Percentiles rank a stretch among this genome's conserved stretches.
Conservation (phyloP, 805 yeast genomes). For the Barnettozyma populi region DNA sequence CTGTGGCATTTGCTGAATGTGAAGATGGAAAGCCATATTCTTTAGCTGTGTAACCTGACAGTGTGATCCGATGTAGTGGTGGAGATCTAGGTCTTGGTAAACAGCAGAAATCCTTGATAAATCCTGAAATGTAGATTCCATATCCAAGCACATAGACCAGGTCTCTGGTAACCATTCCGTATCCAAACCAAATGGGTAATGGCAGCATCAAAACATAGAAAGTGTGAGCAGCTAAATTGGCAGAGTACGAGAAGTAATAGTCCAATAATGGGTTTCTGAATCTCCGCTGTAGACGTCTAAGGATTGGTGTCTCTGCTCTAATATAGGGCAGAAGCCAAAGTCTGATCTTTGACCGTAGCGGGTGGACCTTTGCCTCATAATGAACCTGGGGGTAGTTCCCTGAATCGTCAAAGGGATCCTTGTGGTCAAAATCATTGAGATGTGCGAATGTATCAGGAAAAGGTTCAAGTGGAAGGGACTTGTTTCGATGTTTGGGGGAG, state of each 20-base stretch:
- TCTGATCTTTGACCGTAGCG: conserved; percentile 51
- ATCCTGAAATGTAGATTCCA: conserved; percentile 64
- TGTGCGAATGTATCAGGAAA: conserved; percentile 23
- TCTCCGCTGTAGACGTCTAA: conserved; percentile 51
- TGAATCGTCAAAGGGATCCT: conserved; percentile 46
- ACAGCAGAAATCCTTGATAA: conserved; percentile 77
- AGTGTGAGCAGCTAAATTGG: conserved; percentile 88
- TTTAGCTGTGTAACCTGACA: conserved; percentile 84
- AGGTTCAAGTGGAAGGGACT: conserved; percentile 3
- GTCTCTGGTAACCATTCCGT: conserved; percentile 51
- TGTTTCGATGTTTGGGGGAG: neutral
- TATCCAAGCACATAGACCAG: conserved; percentile 59
- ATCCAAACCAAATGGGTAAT: conserved; percentile 77
- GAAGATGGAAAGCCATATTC: conserved; percentile 96
- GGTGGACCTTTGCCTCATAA: conserved; percentile 54
- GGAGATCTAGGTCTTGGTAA: conserved; percentile 92
- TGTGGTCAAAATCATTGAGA: conserved; percentile 22
- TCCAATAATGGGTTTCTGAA: conserved; percentile 52
- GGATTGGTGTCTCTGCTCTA: conserved; percentile 55
- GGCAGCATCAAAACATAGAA: conserved; percentile 90
- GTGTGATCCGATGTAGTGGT: conserved; percentile 82
- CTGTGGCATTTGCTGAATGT: conserved; percentile 92
- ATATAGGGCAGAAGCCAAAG: conserved; percentile 48
- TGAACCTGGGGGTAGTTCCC: conserved; percentile 67
- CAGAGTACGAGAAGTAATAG: conserved; percentile 77